Conservation (phyloP, 495 filamentous ascomycete genomes). For the Letharia lupina region DNA sequence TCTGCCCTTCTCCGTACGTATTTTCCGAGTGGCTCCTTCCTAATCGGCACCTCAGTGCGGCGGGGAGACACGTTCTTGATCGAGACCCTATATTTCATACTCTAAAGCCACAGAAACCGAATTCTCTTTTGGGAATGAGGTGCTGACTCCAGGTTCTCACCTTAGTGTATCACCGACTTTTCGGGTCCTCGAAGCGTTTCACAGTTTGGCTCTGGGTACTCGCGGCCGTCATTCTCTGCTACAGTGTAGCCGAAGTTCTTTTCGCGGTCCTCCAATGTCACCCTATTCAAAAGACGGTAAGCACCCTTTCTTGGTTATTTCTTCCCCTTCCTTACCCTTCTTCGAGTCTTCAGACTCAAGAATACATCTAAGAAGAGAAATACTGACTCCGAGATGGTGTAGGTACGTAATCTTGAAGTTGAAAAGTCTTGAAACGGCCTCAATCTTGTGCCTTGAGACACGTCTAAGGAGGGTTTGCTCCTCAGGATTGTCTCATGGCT, state of each 20-base stretch:
- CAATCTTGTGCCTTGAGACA: too few species aligned
- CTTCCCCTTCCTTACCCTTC: background rate
- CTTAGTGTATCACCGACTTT: constrained; percentile 2
- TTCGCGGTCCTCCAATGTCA: background rate
- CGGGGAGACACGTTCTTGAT: background rate
- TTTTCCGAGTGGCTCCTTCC: background rate
- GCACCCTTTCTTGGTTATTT: background rate
- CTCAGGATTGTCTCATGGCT: background rate
- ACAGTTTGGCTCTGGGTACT: background rate
- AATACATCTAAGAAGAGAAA: background rate
- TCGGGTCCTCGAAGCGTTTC: background rate
- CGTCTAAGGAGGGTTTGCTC: background rate
- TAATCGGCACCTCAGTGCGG: background rate
- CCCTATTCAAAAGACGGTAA: background rate
- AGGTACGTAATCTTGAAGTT: background rate
- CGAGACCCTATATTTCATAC: background rate
- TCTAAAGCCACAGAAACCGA: background rate
- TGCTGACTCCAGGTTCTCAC: background rate
- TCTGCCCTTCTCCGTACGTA: background rate
- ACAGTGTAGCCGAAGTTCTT: background rate
- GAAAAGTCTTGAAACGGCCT: too few species aligned
- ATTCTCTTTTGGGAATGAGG: background rate
- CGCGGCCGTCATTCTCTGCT: background rate
- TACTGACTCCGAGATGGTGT: background rate
- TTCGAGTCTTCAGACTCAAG: background rate